Base-by-base conservation (phyloP, 208 protist genomes). In the Acanthamoeba sp. region DNA sequence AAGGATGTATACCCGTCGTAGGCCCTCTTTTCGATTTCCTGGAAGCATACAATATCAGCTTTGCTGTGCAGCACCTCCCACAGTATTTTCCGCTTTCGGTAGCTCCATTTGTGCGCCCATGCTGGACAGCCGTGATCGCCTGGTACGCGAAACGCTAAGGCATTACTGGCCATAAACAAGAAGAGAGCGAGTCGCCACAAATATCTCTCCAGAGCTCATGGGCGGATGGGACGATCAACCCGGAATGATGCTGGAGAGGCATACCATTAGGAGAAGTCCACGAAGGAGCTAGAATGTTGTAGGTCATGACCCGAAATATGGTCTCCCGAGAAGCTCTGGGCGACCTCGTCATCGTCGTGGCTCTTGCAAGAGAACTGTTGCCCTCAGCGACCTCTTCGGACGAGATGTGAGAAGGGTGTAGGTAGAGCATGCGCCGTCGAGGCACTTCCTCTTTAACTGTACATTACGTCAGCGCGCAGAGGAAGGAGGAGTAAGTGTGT, bases 11-110 rank as follows among this genome's bases (percentile, higher is more conserved):
- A 80, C 69, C 69, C 69, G 7, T 80, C 69, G 36, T 34, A 80
- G 20, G 69, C 69, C 42, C 69, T 34, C 22, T 80, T 80, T 55
- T 95, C 94, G 4, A 96, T 66, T 62, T 96, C 95, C 62, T 96
- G 95, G 38, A 96, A 59, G 89, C 93, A 95, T 1, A 96, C 16
- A 40, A 96, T 96, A 64, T 96, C 95, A 3, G 82, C 80, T 4
- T 91, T 90, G 66, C 94, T 38, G 12, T 52, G n/a, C 2, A 93
- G 45, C 69, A 96, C 90, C 45, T 96, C 95, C 34, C 95, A 40
- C 42, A 96, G 16, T 7, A 96, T 96, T 20, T 57, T 59, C 29
- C 93, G 4, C 45, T 95, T 94, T 2, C 95, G 76, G 40, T 95
- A 95, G 29, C 78, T 84, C 91, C 93, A 95, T 42, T 95, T 93